Evolutionary conservation across 2,329 filamentous ascomycete species (phyloP).

Genomic region (Xylariomycetidae sp.): DNA sequence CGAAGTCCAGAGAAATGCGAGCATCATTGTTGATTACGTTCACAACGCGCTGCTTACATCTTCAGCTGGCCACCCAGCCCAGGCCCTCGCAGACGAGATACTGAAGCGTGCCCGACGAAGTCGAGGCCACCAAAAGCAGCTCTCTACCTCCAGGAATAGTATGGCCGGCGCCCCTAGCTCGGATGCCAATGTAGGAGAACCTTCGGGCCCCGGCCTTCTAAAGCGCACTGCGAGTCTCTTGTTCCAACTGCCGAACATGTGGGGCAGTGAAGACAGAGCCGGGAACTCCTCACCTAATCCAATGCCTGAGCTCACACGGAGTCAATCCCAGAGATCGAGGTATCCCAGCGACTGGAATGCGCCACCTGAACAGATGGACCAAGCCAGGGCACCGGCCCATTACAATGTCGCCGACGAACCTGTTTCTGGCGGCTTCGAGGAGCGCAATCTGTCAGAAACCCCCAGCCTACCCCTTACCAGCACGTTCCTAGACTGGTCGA

Average conservation of each 20-base stretch:
- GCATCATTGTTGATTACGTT: constrained; percentile 79
- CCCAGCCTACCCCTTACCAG: constrained; percentile 72
- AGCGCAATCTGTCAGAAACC: constrained; percentile 50
- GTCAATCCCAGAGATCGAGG: constrained; percentile 33
- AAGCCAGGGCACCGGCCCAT: constrained; percentile 55
- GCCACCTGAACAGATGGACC: constrained; percentile 71
- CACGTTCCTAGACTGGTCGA: constrained; percentile 89
- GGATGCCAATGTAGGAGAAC: constrained; percentile 35
- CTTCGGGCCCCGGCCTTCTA: constrained; percentile 52
- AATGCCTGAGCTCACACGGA: constrained; percentile 30
- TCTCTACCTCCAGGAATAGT: constrained; percentile 37
- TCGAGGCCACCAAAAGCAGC: constrained; percentile 36
- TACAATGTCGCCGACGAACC: constrained; percentile 75
- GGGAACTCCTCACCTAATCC: constrained; percentile 26
- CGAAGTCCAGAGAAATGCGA: constrained; percentile 81
- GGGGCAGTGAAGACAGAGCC: constrained; percentile 41
- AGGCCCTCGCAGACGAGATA: constrained; percentile 70
- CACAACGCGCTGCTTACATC: constrained; percentile 74
- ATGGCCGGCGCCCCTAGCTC: constrained; percentile 31
- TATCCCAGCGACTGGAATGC: constrained; percentile 37
- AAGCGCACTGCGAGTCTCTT: constrained; percentile 59
- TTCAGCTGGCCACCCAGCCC: constrained; percentile 63
- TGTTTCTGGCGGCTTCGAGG: constrained; percentile 67
- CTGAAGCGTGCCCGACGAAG: constrained; percentile 43
- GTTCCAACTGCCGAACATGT: constrained; percentile 48